Evolutionary conservation across 2,329 filamentous ascomycete genomes (phyloP).

Genomic region (Aspergillus pseudoviridinutans): DNA sequence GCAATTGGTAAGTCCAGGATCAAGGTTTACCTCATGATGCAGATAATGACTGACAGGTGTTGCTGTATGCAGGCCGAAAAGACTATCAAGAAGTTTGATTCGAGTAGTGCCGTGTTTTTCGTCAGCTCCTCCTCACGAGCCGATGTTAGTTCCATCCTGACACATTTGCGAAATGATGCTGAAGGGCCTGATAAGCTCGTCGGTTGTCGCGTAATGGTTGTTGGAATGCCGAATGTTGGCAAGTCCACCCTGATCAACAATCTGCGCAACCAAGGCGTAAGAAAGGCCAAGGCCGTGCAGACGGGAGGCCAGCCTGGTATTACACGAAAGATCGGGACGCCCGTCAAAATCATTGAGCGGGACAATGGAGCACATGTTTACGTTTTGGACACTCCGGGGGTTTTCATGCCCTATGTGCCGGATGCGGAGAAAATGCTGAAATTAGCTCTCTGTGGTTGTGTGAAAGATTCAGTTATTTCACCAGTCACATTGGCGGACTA

Average conservation of each 20-base stretch:
- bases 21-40: neutral
- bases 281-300: slow-evolving; percentile 64
- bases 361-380: slow-evolving; percentile 63
- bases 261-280: slow-evolving; percentile 66
- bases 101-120: slow-evolving; percentile 33
- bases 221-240: slow-evolving; percentile 97
- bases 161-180: slow-evolving; percentile 28
- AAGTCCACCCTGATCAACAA: slow-evolving; percentile 94
- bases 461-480: slow-evolving; percentile 82
- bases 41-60: neutral
- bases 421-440: slow-evolving; percentile 89
- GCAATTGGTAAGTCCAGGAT: slow-evolving; percentile 32
- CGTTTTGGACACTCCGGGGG: slow-evolving; percentile 86
- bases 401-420: slow-evolving; percentile 88
- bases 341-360: slow-evolving; percentile 72
- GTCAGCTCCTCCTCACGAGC: slow-evolving; percentile 28
- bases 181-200: slow-evolving; percentile 53
- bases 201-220: slow-evolving; percentile 79
- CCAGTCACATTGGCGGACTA: slow-evolving; percentile 82
- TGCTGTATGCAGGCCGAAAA: slow-evolving; percentile 25
- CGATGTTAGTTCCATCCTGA: slow-evolving; percentile 31
- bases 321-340: slow-evolving; percentile 76
- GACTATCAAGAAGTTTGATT: slow-evolving; percentile 32
- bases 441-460: slow-evolving; percentile 82
- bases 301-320: slow-evolving; percentile 87